phyloP scores from a whole-genome alignment of 768 basidiomycete genomes.

The Trametes elegans region DNA sequence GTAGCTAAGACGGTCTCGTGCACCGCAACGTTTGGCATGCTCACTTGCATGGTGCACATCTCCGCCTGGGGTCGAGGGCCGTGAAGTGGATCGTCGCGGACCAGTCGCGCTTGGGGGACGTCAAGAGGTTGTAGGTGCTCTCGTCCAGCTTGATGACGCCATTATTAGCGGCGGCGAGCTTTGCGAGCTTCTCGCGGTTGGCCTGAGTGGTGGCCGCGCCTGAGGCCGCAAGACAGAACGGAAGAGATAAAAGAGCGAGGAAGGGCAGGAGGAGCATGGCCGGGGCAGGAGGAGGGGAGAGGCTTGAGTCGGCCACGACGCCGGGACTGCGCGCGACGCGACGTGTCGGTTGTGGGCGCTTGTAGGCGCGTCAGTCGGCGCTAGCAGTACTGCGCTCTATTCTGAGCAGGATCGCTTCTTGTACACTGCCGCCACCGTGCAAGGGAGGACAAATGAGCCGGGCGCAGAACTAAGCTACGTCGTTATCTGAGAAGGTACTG shows the following conservation, averaged over 20 bases:
- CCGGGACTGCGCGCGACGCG: constrained; percentile 22
- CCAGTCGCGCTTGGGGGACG: constrained; percentile 77
- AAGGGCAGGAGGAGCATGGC: constrained; percentile 30
- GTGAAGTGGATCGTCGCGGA: constrained; percentile 87
- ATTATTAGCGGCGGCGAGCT: constrained; percentile 67
- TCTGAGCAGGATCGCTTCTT: background rate
- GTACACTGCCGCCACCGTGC: background rate
- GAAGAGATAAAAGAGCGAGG: constrained; percentile 34
- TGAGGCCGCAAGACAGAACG: constrained; percentile 32
- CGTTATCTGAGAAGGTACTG: too few species aligned
- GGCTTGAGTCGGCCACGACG: background rate
- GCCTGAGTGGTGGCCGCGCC: too few species aligned
- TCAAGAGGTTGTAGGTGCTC: constrained; percentile 73
- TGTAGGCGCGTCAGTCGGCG: background rate
- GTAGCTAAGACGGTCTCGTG: background rate
- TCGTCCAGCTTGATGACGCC: constrained; percentile 84
- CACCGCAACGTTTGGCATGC: constrained; percentile 23
- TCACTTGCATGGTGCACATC: constrained; percentile 91
- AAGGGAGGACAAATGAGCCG: background rate
- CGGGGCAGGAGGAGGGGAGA: background rate
- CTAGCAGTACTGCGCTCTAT: background rate
- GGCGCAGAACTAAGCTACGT: too few species aligned
- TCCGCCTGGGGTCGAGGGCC: constrained; percentile 75
- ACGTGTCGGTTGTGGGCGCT: constrained; percentile 17
- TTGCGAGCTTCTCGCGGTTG: constrained; percentile 55